phyloP scores from a whole-genome alignment of 371 early-diverging fungal genomes.

The Mucor indicus region DNA sequence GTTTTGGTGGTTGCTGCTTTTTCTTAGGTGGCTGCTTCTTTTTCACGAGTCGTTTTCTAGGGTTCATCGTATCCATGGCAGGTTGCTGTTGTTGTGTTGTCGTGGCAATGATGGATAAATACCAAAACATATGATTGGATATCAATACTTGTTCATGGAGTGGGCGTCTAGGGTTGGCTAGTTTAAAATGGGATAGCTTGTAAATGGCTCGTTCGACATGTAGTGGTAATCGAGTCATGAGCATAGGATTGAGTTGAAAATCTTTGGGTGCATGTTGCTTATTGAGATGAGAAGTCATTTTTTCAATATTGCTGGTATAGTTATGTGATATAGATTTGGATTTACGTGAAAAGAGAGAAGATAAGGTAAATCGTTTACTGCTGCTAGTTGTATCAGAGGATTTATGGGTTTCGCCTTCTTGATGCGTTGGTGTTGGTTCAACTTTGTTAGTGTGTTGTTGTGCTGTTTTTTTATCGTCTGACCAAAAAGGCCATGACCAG shows the following conservation, averaged over 20 bases:
- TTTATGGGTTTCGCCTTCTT: not conserved
- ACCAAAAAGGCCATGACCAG: slow-evolving; percentile 43
- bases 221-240: slow-evolving; percentile 67
- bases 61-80: not conserved
- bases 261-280: slow-evolving; percentile 44
- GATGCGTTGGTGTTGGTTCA: slow-evolving; percentile 2
- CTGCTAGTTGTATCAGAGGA: slow-evolving; percentile 1
- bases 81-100: not conserved
- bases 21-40: slow-evolving; percentile 11
- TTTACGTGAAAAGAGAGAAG: slow-evolving; percentile 25
- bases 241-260: slow-evolving; percentile 54
- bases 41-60: slow-evolving; percentile 13
- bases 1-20: slow-evolving; percentile 1
- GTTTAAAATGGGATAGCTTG: slow-evolving; percentile 87
- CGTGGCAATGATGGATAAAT: slow-evolving; percentile 67
- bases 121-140: slow-evolving; percentile 95
- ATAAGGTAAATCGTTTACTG: slow-evolving; percentile 21
- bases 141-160: slow-evolving; percentile 91
- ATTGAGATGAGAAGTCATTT: not conserved
- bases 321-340: slow-evolving; percentile 4
- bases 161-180: slow-evolving; percentile 87
- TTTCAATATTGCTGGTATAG: not conserved
- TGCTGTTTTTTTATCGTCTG: slow-evolving; percentile 28
- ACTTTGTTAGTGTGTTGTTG: slow-evolving; percentile 24
- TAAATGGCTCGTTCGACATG: slow-evolving; percentile 88